These are phyloP conservation scores for Pestalotiopsis fici DNA, from an alignment of 2,329 filamentous ascomycete species.

Conservation along the genomic window DNA sequence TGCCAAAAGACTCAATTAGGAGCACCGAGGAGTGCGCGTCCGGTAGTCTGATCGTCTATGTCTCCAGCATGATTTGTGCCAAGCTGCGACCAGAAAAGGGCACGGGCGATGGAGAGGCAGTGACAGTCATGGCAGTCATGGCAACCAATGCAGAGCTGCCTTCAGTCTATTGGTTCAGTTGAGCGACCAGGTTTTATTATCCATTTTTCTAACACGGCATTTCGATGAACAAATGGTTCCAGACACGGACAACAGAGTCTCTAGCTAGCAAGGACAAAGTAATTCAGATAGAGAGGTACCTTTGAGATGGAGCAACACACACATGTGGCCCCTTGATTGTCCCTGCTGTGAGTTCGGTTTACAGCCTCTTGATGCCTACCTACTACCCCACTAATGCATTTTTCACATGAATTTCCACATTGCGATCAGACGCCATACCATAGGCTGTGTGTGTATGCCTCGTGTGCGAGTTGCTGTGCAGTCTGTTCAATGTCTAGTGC, in stretches of 20 bases:
- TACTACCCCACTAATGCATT: neutral
- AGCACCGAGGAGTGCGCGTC: neutral
- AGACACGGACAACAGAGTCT: neutral
- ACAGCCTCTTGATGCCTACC: neutral
- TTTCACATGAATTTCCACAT: neutral
- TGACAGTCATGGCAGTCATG: neutral
- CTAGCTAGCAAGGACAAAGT: neutral
- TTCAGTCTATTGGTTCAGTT: neutral
- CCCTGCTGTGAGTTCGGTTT: too few relatives aligned
- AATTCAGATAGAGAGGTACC: too few relatives aligned
- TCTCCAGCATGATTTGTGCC: neutral
- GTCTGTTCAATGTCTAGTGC: too few relatives aligned
- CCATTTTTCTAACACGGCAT: neutral
- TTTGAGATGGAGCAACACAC: too few relatives aligned
- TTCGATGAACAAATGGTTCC: neutral
- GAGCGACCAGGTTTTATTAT: neutral
- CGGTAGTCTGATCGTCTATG: constrained; percentile 4
- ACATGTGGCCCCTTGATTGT: too few relatives aligned
- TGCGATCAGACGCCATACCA: neutral
- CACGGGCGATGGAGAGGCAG: neutral
- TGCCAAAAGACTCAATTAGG: neutral
- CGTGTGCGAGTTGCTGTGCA: too few relatives aligned
- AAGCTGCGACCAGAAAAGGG: constrained; percentile 1
- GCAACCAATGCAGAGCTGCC: too few relatives aligned
- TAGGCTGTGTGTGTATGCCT: neutral